Evolutionary conservation across 805 yeast species (phyloP), one percentile per base, ranked within the genome.

Genomic region (Candida patagonica): DNA sequence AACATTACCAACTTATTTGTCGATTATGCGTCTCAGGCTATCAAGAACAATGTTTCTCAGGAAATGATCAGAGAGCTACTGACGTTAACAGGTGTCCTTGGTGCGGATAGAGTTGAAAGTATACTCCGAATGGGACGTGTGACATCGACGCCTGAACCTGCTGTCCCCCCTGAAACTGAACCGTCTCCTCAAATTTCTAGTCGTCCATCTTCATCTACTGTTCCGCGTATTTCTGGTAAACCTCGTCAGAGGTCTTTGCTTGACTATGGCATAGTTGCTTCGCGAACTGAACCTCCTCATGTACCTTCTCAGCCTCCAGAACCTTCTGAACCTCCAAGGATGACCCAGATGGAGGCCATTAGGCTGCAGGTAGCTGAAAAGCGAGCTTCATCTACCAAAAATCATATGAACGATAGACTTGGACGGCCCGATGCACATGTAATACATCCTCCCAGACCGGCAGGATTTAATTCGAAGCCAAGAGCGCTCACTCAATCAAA

Each of bases 41-140:
- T 70, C 55, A 80, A 80, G 43, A 86, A 79, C 54, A 83, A 77
- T 54, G 63, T 89, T 32, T 70, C 78, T 1, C 76, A 71, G 21
- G 73, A 74, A 31, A 95, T 87, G 53, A 64, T 81, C 4, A 62
- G 68, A 17, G 79, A 76, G 36, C 71, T 88, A 26, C 55, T 86
- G 26, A 42, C 43, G 1, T 37, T 35, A 30, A 41, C n/a, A 40
- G 48, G 33, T 10, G 38, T 16, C 4, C 25, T 29, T 10, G 6
- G 21, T 6, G 9, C 25, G 7, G 40, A 37, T 2, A 20, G 13
- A 17, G 16, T 22, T 12, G 34, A 37, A 8, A 8, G 12, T n/a
- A 20, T 33, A 6, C 6, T 33, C 10, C 15, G 24, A 22, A 26
- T 23, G 37, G 37, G 37, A 6, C 26, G 24, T 8, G 10, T 13